Evolutionary conservation across 2,329 filamentous ascomycete genomes (phyloP), one percentile per base, ranked within the genome.

Genomic region (Claviceps fusiformis): DNA sequence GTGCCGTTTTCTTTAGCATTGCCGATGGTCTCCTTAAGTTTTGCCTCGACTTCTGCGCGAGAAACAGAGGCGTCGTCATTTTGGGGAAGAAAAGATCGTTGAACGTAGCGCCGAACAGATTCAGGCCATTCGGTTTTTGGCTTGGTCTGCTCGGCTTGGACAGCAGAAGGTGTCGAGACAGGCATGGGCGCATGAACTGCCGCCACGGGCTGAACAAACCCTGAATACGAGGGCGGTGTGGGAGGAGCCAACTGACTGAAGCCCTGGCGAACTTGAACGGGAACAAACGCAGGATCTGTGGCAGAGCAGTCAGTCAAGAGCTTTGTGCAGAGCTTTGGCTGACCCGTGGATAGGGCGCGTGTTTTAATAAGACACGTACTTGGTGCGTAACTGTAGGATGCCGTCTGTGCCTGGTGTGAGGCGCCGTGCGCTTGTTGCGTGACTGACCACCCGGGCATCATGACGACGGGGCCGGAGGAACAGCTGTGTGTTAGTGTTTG

Each of bases 71-170:
- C 64, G 59, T 87, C 78, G 60, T 83, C 74, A 66, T 90, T 87
- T 56, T 83, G 80, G 31, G 82, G 80, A 52, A 87, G 82, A 67
- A 97, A 97, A 31, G 90, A 91, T 65, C 90, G 84, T 64, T 90
- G 86, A 37, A 97, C 92, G 72, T 96, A 97, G 61, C 79, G 76
- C 62, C 90, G 87, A 57, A 97, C 89, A n/a, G 85, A 81, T 47
- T 81, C 75, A 37, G 90, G 85, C 85, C 89, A 97, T 62, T 86
- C 82, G 63, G 86, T 83, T 73, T 86, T 88, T 66, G 77, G 72
- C 68, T 77, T 75, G 62, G 68, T 68, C 59, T 63, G 64, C 62
- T 68, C 63, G 56, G 52, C 31, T 49, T 48, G 56, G 13, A 62
- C 58, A 52, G 63, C 60, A 56, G 62, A 56, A 58, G 65, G 57